These are phyloP conservation scores for Syzygium oleosum DNA, from an alignment of 345 rosid genomes.

Conservation along the genomic window DNA sequence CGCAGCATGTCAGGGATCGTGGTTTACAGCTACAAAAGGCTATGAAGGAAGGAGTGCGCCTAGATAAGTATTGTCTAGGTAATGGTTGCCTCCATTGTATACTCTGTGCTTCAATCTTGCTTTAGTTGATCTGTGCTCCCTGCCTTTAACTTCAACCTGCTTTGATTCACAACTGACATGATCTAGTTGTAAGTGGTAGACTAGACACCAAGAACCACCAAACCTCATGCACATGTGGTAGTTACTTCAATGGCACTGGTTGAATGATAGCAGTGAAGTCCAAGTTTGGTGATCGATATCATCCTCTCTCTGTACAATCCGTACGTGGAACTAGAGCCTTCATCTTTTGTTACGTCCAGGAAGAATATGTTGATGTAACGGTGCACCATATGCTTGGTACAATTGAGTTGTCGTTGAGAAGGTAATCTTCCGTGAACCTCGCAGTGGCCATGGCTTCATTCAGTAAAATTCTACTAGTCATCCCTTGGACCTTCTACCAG, in stretches of 20 bases:
- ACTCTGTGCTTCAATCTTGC: no score
- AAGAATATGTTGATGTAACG: conserved; percentile 63
- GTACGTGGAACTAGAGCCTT: background rate
- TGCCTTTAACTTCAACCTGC: background rate
- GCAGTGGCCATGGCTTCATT: background rate
- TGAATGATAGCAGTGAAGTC: no score
- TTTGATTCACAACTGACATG: background rate
- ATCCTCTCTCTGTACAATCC: background rate
- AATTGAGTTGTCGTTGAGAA: conserved; percentile 46
- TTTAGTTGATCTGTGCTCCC: background rate
- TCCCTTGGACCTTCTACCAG: background rate
- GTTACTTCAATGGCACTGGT: background rate
- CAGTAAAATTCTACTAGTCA: background rate
- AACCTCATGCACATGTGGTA: background rate
- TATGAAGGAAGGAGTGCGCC: no score
- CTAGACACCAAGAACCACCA: no score
- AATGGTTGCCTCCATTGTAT: background rate
- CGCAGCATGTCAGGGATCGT: conserved; percentile 60
- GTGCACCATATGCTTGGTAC: conserved; percentile 63
- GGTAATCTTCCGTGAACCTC: conserved; percentile 15
- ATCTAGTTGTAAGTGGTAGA: no score
- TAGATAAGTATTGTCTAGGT: no score
- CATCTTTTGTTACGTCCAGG: conserved; percentile 22
- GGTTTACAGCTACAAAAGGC: conserved; percentile 33
- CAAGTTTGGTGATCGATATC: background rate